Conservation (phyloP, 805 yeast genomes). For the Ogataea paradorogensis region DNA sequence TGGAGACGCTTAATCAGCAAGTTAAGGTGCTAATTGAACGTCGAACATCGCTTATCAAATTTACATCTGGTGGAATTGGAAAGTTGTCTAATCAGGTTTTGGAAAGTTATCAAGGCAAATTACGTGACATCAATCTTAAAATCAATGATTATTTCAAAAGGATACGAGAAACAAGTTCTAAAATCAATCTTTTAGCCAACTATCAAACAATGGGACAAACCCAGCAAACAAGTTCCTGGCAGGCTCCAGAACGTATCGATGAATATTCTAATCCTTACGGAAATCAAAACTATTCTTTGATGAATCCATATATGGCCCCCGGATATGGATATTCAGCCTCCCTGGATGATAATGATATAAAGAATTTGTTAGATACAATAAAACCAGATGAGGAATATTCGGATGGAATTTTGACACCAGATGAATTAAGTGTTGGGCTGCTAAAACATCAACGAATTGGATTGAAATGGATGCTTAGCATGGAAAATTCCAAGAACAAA, state of each 20-base stretch:
- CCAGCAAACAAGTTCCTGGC: background rate
- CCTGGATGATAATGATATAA: conserved; percentile 24
- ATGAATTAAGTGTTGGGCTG: conserved; percentile 46
- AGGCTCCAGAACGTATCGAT: background rate
- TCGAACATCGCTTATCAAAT: conserved; percentile 13
- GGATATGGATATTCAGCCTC: background rate
- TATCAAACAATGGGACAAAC: conserved; percentile 1
- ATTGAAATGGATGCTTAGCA: conserved; percentile 70
- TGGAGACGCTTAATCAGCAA: conserved; percentile 8
- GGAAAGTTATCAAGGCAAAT: conserved; percentile 7
- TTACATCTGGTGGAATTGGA: conserved; percentile 13
- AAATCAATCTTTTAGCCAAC: conserved; percentile 5
- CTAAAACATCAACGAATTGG: conserved; percentile 78
- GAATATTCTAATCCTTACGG: background rate
- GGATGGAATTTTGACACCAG: conserved; percentile 65
- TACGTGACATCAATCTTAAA: conserved; percentile 7
- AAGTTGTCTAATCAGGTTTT: conserved; percentile 6
- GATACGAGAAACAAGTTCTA: conserved; percentile 8
- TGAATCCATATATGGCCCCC: conserved; percentile 10
- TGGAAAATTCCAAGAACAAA: conserved; percentile 56
- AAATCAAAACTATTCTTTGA: background rate
- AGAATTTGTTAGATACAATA: conserved; percentile 48
- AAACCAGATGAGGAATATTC: conserved; percentile 47
- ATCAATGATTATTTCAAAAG: conserved; percentile 8
- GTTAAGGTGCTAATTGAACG: conserved; percentile 9